These are phyloP conservation scores for Thraustochytrium sp. DNA, from an alignment of 352 stramenopile species.

Conservation along the genomic window DNA sequence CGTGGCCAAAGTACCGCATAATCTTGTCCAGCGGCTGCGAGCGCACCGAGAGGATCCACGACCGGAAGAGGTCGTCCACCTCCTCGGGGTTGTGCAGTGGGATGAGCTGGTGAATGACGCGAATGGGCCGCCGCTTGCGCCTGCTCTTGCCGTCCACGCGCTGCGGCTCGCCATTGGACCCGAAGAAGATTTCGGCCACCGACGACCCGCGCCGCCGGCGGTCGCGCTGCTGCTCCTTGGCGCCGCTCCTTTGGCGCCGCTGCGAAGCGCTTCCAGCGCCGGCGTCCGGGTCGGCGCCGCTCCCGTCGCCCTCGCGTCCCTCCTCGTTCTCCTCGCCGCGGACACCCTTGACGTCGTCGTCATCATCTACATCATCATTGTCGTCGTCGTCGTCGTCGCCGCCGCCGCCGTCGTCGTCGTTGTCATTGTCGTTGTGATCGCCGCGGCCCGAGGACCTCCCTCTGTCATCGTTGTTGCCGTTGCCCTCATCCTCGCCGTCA, in stretches of 20 bases:
- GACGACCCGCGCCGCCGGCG: not conserved
- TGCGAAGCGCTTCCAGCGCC: no score
- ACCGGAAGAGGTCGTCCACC: not conserved
- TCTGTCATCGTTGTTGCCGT: not conserved
- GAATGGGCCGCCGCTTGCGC: not conserved
- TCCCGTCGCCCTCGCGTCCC: no score
- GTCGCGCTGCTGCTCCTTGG: no score
- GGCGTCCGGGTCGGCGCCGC: no score
- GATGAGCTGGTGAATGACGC: not conserved
- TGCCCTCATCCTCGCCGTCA: not conserved
- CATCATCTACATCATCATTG: no score
- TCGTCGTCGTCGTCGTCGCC: not conserved
- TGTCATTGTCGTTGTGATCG: not conserved
- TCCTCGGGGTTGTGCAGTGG: slow-evolving; percentile 11
- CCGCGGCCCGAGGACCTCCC: not conserved
- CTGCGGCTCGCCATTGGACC: no score
- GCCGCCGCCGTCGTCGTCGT: not conserved
- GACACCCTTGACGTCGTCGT: no score
- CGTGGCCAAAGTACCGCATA: slow-evolving; percentile 80
- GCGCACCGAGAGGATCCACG: not conserved
- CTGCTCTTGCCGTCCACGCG: no score
- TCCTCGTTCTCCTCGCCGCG: no score
- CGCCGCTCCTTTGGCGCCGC: no score
- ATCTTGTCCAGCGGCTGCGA: slow-evolving; percentile 76
- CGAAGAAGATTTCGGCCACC: not conserved